Base-by-base conservation (phyloP, 208 protist species). In the Polymyxa betae region DNA sequence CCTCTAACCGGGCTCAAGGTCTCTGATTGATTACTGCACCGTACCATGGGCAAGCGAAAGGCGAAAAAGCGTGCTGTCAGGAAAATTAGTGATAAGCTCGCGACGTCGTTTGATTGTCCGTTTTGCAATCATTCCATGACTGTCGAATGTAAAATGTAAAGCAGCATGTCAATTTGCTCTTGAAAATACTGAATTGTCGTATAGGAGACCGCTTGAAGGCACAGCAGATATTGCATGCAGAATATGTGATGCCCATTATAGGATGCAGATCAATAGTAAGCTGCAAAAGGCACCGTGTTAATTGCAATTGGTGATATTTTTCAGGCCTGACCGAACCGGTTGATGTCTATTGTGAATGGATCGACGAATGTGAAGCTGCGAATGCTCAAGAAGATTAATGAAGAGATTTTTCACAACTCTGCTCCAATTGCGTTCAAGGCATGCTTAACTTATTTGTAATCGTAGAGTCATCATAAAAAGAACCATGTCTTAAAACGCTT, bases 331-430 rank as follows among this genome's bases (percentile, higher is more conserved):
- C 91, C 1, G 92, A 95, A 87, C 92, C 94, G 29, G 90, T 95
- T 68, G 94, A 95, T 92, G 93, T 95, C 38, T 95, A 95, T 72
- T 93, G 93, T 45, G 94, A 95, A 32, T 95, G 94, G 94, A 95
- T 95, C 35, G 94, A 95, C 88, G 91, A 94, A 87, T 95, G 94
- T 77, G 91, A 95, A 38, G 90, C 93, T 32, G 90, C 90, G 41
- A 95, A 95, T 88, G 88, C 60, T 24, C 16, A 92, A 20, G 90
- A 88, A 91, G 89, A 91, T 54, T 38, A 89, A n/a, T n/a, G n/a
- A n/a, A n/a, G n/a, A n/a, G n/a, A n/a, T n/a, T n/a, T n/a, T n/a
- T n/a, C n/a, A n/a, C n/a, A n/a, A n/a, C n/a, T n/a, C n/a, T n/a
- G n/a, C n/a, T n/a, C n/a, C n/a, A n/a, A n/a, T n/a, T n/a, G n/a